Evolutionary conservation across 345 rosid species (phyloP).

Genomic region (Syzygium aqueum): DNA sequence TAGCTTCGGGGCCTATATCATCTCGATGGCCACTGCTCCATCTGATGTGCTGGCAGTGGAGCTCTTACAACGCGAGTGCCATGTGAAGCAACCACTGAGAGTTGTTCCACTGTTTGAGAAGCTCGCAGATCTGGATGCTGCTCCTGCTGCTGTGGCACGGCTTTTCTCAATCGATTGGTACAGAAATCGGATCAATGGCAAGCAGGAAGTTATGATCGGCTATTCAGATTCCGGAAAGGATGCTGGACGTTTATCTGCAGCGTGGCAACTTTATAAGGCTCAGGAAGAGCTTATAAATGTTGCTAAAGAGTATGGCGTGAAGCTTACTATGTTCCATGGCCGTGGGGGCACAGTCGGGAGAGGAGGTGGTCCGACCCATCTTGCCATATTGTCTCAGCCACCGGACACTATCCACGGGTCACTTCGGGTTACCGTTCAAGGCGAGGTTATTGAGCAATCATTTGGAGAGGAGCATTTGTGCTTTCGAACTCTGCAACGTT

Average conservation of each 20-base stretch:
- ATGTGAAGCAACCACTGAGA: constrained; percentile 75
- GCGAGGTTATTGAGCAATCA: constrained; percentile 94
- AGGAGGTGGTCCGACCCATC: constrained; percentile 99
- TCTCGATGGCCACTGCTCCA: constrained; percentile 97
- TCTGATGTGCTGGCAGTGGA: constrained; percentile 97
- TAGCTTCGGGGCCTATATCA: constrained; percentile 88
- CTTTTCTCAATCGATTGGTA: constrained; percentile 97
- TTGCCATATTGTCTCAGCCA: constrained; percentile 99
- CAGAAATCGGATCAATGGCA: constrained; percentile 76
- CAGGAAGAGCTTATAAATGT: constrained; percentile 96
- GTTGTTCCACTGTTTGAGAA: constrained; percentile 99
- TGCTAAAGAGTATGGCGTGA: constrained; percentile 74
- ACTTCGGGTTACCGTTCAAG: constrained; percentile 89
- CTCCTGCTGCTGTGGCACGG: constrained; percentile 89
- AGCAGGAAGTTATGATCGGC: constrained; percentile 99
- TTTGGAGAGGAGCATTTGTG: constrained; percentile 95
- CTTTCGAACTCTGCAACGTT: constrained; percentile 92
- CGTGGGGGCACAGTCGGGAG: constrained; percentile 99
- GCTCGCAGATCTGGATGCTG: constrained; percentile 94
- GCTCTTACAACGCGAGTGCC: constrained; percentile 95
- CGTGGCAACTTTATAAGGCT: constrained; percentile 97
- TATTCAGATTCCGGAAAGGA: constrained; percentile 99
- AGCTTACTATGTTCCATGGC: constrained; percentile 98
- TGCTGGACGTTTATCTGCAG: constrained; percentile 94
- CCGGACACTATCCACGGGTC: constrained; percentile 97